Evolutionary conservation across 768 basidiomycete species (phyloP), one percentile per base, ranked within the genome.

Genomic region (Suillus plorans): DNA sequence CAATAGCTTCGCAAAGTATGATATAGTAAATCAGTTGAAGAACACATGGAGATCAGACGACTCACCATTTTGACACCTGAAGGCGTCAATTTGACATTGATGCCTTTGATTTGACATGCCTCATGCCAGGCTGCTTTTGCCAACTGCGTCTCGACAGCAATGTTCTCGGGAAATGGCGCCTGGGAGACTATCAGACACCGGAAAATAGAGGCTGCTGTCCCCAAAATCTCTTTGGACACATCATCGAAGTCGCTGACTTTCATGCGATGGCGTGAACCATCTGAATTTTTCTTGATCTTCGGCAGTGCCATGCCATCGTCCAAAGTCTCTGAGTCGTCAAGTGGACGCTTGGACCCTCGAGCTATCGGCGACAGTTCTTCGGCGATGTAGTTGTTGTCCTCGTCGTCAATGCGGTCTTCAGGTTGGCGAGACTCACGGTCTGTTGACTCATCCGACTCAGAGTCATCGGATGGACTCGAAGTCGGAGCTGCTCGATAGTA

Each of bases 131-230:
- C 49, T 34, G 52, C 52, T 60, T 61, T 36, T 18, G 64, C 64
- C 22, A 64, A 25, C 25, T 44, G 12, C 18, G 25, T 61, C 59
- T 64, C 49, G 12, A 61, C 49, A 39, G 53, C 36, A 25, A 42
- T 7, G 16, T 58, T 39, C 3, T 71, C 69, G 4, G 73, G 74
- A 58, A 70, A 77, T 22, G 68, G 41, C 5, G 5, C 41, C 41
- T 16, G 14, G 14, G 41, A 5, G 41, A 41, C 41, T 5, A 41
- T 16, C 42, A 44, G 16, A 44, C 42, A 44, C 42, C 18, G 18
- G 42, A 68, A 73, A 34, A 63, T 20, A 0, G 49, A 55, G 7
- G 44, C 65, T 22, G 75, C 72, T 2, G 53, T 63, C 10, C 3
- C 28, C 3, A 31, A 31, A 31, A 31, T 31, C 28, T 31, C 28